phyloP scores from a whole-genome alignment of 2,329 filamentous ascomycete genomes.

The Aspergillus pseudoterreus region DNA sequence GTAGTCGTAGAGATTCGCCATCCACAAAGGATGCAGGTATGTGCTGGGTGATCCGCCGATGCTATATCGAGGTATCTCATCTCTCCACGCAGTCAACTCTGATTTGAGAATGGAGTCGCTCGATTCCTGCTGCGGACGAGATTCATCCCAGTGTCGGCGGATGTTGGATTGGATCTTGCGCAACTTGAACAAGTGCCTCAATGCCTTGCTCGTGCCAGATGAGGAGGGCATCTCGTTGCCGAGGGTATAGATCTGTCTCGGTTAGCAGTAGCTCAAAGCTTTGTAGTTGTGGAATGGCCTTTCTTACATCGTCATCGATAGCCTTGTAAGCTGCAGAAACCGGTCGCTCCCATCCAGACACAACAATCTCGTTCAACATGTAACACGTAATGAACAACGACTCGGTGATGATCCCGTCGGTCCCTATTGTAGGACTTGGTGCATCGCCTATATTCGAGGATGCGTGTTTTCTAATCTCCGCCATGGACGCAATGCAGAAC shows the following conservation, averaged over 20 bases:
- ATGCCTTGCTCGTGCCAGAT: constrained; percentile 16
- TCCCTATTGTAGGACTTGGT: background rate
- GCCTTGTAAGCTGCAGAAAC: constrained; percentile 22
- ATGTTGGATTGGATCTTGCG: constrained; percentile 27
- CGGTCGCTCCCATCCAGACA: constrained; percentile 26
- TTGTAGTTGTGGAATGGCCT: background rate
- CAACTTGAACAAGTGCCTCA: constrained; percentile 22
- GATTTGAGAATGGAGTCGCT: constrained; percentile 19
- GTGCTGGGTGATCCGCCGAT: constrained; percentile 19
- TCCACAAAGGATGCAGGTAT: constrained; percentile 24
- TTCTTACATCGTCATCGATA: constrained; percentile 23
- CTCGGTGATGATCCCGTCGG: constrained; percentile 17
- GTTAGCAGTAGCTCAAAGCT: background rate
- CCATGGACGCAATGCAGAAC: constrained; percentile 24
- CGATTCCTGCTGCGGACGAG: constrained; percentile 6
- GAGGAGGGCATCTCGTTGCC: constrained; percentile 20
- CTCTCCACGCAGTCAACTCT: constrained; percentile 22
- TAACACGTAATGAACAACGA: constrained; percentile 27
- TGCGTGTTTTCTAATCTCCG: constrained; percentile 20
- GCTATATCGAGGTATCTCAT: constrained; percentile 25
- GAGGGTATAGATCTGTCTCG: constrained; percentile 17
- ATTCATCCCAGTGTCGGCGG: constrained; percentile 16
- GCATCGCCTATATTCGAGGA: background rate
- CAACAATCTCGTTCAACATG: constrained; percentile 26
- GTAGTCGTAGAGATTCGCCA: constrained; percentile 26